phyloP scores from a whole-genome alignment of 208 protist genomes.

The Leptomonas seymouri region DNA sequence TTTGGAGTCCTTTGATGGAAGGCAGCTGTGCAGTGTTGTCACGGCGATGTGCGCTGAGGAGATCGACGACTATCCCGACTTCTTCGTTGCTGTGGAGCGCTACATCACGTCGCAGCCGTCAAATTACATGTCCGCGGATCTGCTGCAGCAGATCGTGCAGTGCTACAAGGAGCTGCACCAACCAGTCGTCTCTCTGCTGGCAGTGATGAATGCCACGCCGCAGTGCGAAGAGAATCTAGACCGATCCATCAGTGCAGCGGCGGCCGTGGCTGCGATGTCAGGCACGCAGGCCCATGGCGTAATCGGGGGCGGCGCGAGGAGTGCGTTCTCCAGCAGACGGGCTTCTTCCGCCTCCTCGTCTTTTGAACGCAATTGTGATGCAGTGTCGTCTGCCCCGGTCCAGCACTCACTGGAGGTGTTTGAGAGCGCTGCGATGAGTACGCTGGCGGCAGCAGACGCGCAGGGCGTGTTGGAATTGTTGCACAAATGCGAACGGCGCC shows the following conservation, averaged over 20 bases:
- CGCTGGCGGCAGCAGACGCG: slow-evolving; percentile 43
- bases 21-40: slow-evolving; percentile 65
- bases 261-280: slow-evolving; percentile 24
- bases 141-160: slow-evolving; percentile 60
- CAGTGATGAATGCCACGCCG: slow-evolving; percentile 28
- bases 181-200: slow-evolving; percentile 60
- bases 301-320: not conserved
- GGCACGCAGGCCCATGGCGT: not conserved
- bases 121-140: slow-evolving; percentile 53
- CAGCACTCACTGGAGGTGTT: slow-evolving; percentile 50
- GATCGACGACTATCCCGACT: slow-evolving; percentile 68
- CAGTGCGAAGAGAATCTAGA: slow-evolving; percentile 28
- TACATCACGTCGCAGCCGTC: slow-evolving; percentile 53
- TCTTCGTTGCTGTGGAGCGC: slow-evolving; percentile 73
- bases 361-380: not conserved
- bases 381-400: slow-evolving; percentile 7
- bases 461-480: slow-evolving; percentile 62
- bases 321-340: not conserved
- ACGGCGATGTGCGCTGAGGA: slow-evolving; percentile 54
- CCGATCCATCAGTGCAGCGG: slow-evolving; percentile 25
- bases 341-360: not conserved
- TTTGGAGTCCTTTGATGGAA: slow-evolving; percentile 60
- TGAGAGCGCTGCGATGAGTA: slow-evolving; percentile 39
- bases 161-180: slow-evolving; percentile 72
- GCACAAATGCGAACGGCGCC: slow-evolving; percentile 58